These are phyloP conservation scores for Amyloporia xantha DNA, from an alignment of 768 basidiomycete genomes.

Conservation along the genomic window DNA sequence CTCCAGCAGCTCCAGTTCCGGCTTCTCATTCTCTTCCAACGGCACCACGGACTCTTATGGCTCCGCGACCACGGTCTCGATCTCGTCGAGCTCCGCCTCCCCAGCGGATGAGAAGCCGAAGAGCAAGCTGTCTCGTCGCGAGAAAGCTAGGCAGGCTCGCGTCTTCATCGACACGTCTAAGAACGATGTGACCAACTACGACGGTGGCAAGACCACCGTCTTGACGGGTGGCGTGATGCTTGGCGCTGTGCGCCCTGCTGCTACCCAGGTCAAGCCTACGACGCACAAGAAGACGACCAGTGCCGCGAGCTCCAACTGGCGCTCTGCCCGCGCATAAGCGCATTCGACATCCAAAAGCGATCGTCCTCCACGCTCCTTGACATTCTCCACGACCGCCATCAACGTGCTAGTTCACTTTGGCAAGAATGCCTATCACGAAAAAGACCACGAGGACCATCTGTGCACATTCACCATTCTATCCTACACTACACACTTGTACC, in stretches of 20 bases:
- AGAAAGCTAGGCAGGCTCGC: constrained; percentile 59
- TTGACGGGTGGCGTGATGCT: constrained; percentile 88
- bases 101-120: constrained; percentile 24
- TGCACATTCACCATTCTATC: constrained; percentile 4
- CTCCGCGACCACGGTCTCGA: constrained; percentile 35
- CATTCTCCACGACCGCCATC: constrained; percentile 17
- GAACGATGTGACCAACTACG: constrained; percentile 78
- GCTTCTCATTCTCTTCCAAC: constrained; percentile 61
- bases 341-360: neutral
- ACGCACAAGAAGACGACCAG: constrained; percentile 19
- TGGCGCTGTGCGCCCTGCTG: constrained; percentile 25
- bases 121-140: constrained; percentile 56
- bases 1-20: constrained; percentile 64
- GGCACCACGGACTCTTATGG: constrained; percentile 39
- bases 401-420: constrained; percentile 10
- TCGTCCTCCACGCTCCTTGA: constrained; percentile 8
- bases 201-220: constrained; percentile 84
- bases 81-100: constrained; percentile 26
- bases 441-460: constrained; percentile 12
- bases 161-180: constrained; percentile 71
- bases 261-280: constrained; percentile 27
- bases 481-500: constrained; percentile 10
- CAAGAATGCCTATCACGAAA: constrained; percentile 16
- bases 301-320: constrained; percentile 42
- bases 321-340: constrained; percentile 42